Conservation (phyloP, 495 filamentous ascomycete species). For the Massariosphaeria phaeospora region DNA sequence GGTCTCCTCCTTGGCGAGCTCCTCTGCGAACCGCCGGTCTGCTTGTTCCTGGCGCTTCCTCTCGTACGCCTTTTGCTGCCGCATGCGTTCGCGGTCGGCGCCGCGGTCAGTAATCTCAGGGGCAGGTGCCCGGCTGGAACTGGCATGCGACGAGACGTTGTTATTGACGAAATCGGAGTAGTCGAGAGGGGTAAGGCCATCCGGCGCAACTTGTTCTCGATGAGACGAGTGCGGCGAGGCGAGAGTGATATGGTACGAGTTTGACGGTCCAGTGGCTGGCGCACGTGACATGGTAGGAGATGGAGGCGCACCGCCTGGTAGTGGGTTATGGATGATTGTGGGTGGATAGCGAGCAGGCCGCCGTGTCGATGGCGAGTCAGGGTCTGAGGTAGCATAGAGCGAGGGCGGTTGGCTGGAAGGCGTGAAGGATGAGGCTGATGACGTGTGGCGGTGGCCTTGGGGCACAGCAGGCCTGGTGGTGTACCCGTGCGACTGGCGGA, state of each 20-base stretch:
- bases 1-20: not conserved
- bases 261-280: not conserved
- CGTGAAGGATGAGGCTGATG: conserved; percentile 27
- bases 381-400: conserved; percentile 22
- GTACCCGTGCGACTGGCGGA: conserved; percentile 8
- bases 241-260: conserved; percentile 4
- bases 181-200: conserved; percentile 13
- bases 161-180: conserved; percentile 14
- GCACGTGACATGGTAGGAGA: conserved; percentile 13
- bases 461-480: conserved; percentile 13
- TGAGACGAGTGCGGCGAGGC: conserved; percentile 3
- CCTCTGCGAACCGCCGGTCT: conserved; percentile 1
- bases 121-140: conserved; percentile 5
- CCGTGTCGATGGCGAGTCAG: conserved; percentile 15
- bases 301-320: not conserved
- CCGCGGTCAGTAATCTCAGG: conserved; percentile 24
- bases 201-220: not conserved
- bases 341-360: conserved; percentile 19
- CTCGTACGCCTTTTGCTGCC: conserved; percentile 3
- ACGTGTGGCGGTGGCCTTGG: conserved; percentile 25
- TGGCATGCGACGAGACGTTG: conserved; percentile 14
- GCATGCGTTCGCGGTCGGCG: conserved; percentile 15
- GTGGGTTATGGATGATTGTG: conserved; percentile 26
- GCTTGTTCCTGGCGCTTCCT: conserved; percentile 21
- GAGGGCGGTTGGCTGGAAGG: conserved; percentile 24